Evolutionary conservation across 345 rosid genomes (phyloP), one percentile per base, ranked within the genome.

Genomic region (Aurinia saxatilis): DNA sequence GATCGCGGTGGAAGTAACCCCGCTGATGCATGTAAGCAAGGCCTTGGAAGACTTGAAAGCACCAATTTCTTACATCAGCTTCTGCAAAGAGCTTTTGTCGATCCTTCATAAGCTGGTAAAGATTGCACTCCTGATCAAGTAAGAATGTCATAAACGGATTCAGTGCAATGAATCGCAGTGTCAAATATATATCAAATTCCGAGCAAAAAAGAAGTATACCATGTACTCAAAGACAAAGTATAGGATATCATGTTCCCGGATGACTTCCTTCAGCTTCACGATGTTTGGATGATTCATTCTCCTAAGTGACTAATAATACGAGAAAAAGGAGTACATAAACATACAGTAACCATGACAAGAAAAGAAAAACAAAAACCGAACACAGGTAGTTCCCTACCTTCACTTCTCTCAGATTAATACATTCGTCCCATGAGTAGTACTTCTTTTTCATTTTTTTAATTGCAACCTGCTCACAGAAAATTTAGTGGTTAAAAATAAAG

Each of bases 1-100:
- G 90, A 71, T 93, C 99, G 50, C 99, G 96, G 69, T 93, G 99
- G 64, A 93, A 93, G 76, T 90, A 93, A 60, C 99, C 99, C 40
- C 81, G 88, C 68, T 82, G 91, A 71, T 93, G 96, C 88, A 93
- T 83, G 72, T 90, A 87, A 50, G 92, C 79, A 64, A 93, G 97
- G 54, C 95, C 97, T 73, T 90, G 97, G 64, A 93, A 93, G 35
- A 93, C 88, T 87, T 93, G 99, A 74, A 90, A 93, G 68, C 85
- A 93, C 97, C 97, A 87, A 75, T 87, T 93, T 79, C 80, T 82
- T 33, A 90, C 73, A 73, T 80, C 91, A 65, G 79, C 63, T 79
- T 87, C 99, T 2, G 96, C 77, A 73, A 90, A 87, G 49, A 56
- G 80, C 78, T 75, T 85, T 60, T 81, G 83, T 60, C 84, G 75